These are phyloP conservation scores for Sequoia sempervirens DNA, from an alignment of 75 land plant species.

Conservation along the genomic window DNA sequence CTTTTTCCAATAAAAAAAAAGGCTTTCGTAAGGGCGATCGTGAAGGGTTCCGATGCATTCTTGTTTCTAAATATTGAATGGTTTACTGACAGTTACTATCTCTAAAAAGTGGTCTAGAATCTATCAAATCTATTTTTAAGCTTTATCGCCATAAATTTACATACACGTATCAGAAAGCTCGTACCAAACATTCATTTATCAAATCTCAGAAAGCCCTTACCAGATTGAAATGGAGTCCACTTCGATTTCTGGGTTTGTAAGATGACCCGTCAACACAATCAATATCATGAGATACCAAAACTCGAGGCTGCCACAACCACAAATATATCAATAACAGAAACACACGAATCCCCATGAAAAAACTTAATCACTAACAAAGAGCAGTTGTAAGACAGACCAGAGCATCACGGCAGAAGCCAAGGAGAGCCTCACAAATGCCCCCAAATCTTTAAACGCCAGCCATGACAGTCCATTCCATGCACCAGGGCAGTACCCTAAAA, in stretches of 20 bases:
- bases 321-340: not conserved
- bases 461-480: slow-evolving; percentile 25
- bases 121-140: too few species aligned
- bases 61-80: too few species aligned
- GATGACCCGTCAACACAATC: slow-evolving; percentile 58
- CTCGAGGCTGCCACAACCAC: slow-evolving; percentile 55
- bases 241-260: slow-evolving; percentile 61
- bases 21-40: too few species aligned
- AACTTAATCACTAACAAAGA: not conserved
- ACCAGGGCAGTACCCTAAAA: slow-evolving; percentile 6
- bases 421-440: slow-evolving; percentile 14
- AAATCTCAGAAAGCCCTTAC: slow-evolving; percentile 19
- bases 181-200: too few species aligned
- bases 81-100: too few species aligned
- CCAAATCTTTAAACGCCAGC: slow-evolving; percentile 16
- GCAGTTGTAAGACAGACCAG: slow-evolving; percentile 7
- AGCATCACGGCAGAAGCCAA: slow-evolving; percentile 26
- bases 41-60: too few species aligned
- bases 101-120: too few species aligned
- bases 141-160: too few species aligned
- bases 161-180: too few species aligned
- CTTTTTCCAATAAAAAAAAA: too few species aligned
- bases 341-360: not conserved
- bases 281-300: slow-evolving; percentile 72
- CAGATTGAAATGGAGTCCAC: slow-evolving; percentile 77